These are phyloP conservation scores for Tetradesmus lagerheimii DNA, from an alignment of 139 green algal species.

Conservation along the genomic window DNA sequence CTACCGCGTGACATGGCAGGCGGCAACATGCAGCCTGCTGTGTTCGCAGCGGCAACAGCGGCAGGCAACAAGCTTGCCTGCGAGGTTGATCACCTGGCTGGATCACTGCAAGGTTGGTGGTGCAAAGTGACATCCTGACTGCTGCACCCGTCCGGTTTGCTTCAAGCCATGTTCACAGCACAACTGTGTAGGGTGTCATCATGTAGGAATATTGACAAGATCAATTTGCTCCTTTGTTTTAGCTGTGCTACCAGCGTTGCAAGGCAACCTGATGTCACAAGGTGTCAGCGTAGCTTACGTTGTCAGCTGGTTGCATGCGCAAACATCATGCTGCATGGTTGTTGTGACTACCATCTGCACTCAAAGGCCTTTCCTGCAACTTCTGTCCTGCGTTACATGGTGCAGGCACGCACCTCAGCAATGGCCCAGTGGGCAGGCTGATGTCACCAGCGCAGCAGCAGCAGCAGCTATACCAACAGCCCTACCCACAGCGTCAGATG, in stretches of 20 bases:
- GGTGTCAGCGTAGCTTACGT: too few relatives aligned
- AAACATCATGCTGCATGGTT: too few relatives aligned
- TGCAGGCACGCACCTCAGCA: not conserved
- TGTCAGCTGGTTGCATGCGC: too few relatives aligned
- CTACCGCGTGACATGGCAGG: not conserved
- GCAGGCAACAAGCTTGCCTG: not conserved
- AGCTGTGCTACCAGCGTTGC: too few relatives aligned
- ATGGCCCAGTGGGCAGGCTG: not conserved
- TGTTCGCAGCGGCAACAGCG: not conserved
- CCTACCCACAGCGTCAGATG: not conserved
- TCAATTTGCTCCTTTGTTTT: too few relatives aligned
- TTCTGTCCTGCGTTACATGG: not conserved
- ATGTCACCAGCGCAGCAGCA: not conserved
- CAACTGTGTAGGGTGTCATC: too few relatives aligned
- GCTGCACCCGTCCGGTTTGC: too few relatives aligned
- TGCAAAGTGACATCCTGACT: not conserved
- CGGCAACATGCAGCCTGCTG: not conserved
- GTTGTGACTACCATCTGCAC: too few relatives aligned
- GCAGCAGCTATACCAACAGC: not conserved
- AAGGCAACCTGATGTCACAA: too few relatives aligned
- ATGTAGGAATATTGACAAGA: too few relatives aligned
- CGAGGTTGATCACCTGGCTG: not conserved
- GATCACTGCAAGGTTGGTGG: not conserved
- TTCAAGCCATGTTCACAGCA: too few relatives aligned
- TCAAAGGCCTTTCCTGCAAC: too few relatives aligned